Base-by-base conservation (phyloP, 345 rosid species). In the Salix suchowensis region DNA sequence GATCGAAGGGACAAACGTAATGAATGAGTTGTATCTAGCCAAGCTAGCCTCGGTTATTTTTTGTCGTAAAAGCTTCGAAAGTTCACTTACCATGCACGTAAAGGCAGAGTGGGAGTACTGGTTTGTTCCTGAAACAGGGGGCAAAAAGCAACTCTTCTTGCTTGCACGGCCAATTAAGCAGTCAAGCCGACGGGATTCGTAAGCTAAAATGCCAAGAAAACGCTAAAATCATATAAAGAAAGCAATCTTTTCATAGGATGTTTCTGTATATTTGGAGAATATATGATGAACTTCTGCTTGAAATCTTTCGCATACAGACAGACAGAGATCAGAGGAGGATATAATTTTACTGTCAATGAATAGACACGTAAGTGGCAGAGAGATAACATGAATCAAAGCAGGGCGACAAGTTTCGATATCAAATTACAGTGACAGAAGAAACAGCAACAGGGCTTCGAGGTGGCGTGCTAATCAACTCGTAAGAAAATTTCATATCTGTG, bases 61-160 rank as follows among this genome's bases (percentile, higher is more conserved):
- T 32, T 15, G 39, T 42, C 30, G 62, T 4, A 32, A 66, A 32
- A 77, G 76, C 80, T 72, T 72, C 44, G 42, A 46, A 61, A 74
- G 75, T 79, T 86, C 86, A 81, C 91, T 85, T 83, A 71, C 85
- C 86, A 82, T 78, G 86, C 86, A 88, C 86, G 88, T 78, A 82
- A 86, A 87, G 91, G 87, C 71, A 48, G 68, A 68, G 58, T 15
- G 2, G 62, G 24, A 65, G 64, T n/a, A 11, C 26, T 23, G 23
- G 64, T 40, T 62, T 86, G 88, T 82, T 87, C 75, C 81, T 1
- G 24, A 23, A 60, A 79, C 23, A 64, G 85, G 83, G 55, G 84
- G 85, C 88, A 85, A 58, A 79, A 85, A 74, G 84, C 81, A 80
- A 80, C 70, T 21, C 44, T 68, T 40, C 73, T 88, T 83, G 89